phyloP scores from a whole-genome alignment of 1,284 basidiomycete species.

The Dichomitus squalens region DNA sequence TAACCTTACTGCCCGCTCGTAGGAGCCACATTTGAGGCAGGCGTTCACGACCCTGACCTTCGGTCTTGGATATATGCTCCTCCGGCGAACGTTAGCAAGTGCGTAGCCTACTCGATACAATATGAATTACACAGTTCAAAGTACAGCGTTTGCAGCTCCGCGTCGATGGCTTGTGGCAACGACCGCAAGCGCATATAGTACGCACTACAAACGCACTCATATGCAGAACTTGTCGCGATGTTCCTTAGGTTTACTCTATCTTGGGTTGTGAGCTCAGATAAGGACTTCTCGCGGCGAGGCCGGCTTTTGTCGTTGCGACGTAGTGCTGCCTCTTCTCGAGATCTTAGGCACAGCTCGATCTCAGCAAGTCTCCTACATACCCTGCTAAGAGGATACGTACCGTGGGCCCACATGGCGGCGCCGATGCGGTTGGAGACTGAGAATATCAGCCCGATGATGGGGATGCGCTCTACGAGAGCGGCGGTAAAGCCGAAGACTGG shows the following conservation, averaged over 20 bases:
- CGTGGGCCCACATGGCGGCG: slow-evolving; percentile 90
- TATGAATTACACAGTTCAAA: no score
- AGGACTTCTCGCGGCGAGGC: slow-evolving; percentile 2
- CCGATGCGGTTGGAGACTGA: slow-evolving; percentile 85
- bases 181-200: no score
- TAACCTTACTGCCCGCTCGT: not conserved
- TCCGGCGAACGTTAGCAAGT: no score
- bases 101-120: no score
- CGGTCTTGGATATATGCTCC: not conserved
- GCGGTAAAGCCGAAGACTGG: slow-evolving; percentile 83
- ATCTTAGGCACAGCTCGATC: slow-evolving; percentile 42
- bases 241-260: no score
- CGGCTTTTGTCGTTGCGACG: slow-evolving; percentile 39
- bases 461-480: slow-evolving; percentile 75
- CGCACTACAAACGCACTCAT: no score
- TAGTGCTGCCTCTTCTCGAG: slow-evolving; percentile 81
- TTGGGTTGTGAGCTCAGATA: slow-evolving; percentile 4
- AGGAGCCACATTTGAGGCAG: not conserved
- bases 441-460: slow-evolving; percentile 78
- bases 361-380: not conserved
- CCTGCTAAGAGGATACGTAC: slow-evolving; percentile 40
- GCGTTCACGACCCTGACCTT: not conserved
- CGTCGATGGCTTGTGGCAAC: no score
- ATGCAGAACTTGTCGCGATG: no score
- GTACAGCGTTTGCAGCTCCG: no score